These are phyloP conservation scores for Cucurbita ficifolia DNA, from an alignment of 306 rosid genomes.

Conservation along the genomic window DNA sequence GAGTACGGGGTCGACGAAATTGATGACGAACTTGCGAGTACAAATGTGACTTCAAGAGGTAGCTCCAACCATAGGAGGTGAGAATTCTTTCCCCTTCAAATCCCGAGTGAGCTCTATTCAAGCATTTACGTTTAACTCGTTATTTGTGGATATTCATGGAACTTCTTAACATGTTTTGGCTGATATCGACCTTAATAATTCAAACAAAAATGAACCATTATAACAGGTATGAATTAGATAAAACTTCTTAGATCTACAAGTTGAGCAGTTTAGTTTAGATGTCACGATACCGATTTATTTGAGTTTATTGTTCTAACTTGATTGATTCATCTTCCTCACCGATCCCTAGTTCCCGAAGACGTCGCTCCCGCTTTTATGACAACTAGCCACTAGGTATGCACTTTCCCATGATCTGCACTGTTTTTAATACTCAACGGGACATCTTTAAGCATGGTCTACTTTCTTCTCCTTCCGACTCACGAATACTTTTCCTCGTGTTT, in stretches of 20 bases:
- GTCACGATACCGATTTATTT: background rate
- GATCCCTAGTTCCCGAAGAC: slow-evolving; percentile 51
- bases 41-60: slow-evolving; percentile 44
- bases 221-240: background rate
- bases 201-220: no score
- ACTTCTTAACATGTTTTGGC: background rate
- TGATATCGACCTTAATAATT: background rate
- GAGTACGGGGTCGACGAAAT: slow-evolving; percentile 60
- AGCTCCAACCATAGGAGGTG: slow-evolving; percentile 63
- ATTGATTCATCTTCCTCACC: slow-evolving; percentile 12
- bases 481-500: background rate
- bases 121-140: background rate
- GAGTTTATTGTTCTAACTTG: background rate
- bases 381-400: slow-evolving; percentile 73
- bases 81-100: background rate
- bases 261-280: background rate
- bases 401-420: background rate
- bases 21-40: slow-evolving; percentile 53
- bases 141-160: background rate
- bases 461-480: background rate
- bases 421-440: background rate
- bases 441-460: background rate
- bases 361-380: slow-evolving; percentile 70
- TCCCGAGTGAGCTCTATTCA: background rate
- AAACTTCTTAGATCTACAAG: background rate